These are phyloP conservation scores for Colletotrichum somersetense DNA, from an alignment of 2,329 filamentous ascomycete genomes.

Conservation along the genomic window DNA sequence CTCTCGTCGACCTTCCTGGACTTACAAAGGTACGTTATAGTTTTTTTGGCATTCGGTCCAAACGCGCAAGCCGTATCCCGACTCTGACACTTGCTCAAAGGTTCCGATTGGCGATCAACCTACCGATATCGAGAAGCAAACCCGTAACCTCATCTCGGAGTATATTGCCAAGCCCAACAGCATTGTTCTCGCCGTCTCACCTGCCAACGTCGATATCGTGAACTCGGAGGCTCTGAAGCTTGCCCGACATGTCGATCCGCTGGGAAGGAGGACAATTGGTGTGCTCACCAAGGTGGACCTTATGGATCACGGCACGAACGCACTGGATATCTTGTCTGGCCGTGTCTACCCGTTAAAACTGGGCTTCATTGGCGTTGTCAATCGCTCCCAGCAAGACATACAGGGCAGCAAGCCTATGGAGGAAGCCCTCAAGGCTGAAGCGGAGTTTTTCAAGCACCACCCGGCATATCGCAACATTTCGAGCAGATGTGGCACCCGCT, in stretches of 20 bases:
- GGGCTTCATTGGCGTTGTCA: slow-evolving; percentile 97
- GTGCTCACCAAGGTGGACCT: slow-evolving; percentile 97
- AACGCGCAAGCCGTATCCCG: background rate
- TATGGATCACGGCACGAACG: slow-evolving; percentile 99
- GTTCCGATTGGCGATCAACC: slow-evolving; percentile 98
- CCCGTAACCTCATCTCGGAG: slow-evolving; percentile 93
- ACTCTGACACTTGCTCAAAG: slow-evolving; percentile 54
- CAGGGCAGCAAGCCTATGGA: slow-evolving; percentile 95
- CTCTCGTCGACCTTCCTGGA: slow-evolving; percentile 93
- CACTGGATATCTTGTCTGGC: slow-evolving; percentile 96
- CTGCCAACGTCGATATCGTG: slow-evolving; percentile 97
- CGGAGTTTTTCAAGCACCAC: slow-evolving; percentile 97
- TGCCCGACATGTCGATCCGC: slow-evolving; percentile 94
- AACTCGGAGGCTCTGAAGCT: slow-evolving; percentile 98
- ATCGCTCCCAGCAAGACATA: slow-evolving; percentile 98
- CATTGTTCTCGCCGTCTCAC: slow-evolving; percentile 95
- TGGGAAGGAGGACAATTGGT: slow-evolving; percentile 94
- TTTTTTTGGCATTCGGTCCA: background rate
- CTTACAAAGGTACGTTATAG: slow-evolving; percentile 81
- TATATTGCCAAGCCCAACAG: slow-evolving; percentile 99
- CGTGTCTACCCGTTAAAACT: slow-evolving; percentile 97
- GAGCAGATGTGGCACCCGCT: slow-evolving; percentile 91
- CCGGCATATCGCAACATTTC: slow-evolving; percentile 98
- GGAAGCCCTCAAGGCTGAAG: slow-evolving; percentile 89
- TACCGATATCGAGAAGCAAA: slow-evolving; percentile 98